Percentiles rank a stretch among this genome's conserved stretches.
Conservation (phyloP, 2,329 filamentous ascomycete species). For the Exophiala alcalophila region DNA sequence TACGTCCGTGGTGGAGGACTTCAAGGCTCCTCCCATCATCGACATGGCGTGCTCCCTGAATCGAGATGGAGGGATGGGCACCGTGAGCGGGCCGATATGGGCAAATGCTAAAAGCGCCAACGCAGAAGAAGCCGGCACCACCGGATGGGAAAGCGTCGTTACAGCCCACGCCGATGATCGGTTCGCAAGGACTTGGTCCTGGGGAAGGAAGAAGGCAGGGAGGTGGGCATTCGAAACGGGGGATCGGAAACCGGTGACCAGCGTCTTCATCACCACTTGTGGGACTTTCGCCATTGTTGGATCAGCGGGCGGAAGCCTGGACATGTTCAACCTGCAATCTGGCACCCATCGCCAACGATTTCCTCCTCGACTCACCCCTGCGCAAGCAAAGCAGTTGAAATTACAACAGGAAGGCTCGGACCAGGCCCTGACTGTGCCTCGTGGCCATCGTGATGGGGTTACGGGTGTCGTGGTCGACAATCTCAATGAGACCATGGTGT, state of each 20-base stretch:
- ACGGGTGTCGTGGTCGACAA: constrained; percentile 85
- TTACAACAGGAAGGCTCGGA: constrained; percentile 56
- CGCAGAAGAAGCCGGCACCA: constrained; percentile 70
- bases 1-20: constrained; percentile 38
- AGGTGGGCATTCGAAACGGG: constrained; percentile 88
- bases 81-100: constrained; percentile 77
- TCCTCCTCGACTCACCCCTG: constrained; percentile 72
- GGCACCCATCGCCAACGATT: constrained; percentile 84
- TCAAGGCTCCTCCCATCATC: constrained; percentile 90
- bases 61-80: constrained; percentile 88
- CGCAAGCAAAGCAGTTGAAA: constrained; percentile 73
- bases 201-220: constrained; percentile 89
- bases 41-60: constrained; percentile 90
- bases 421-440: constrained; percentile 51
- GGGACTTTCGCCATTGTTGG: constrained; percentile 92
- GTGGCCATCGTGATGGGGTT: constrained; percentile 75
- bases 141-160: constrained; percentile 95
- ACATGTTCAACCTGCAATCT: constrained; percentile 97
- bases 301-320: constrained; percentile 75
- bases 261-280: constrained; percentile 83
- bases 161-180: constrained; percentile 86
- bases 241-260: constrained; percentile 58
- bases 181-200: constrained; percentile 93
- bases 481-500: constrained; percentile 82
- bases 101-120: constrained; percentile 67